Conservation (phyloP, 169 alveolate genomes). For the Cryptosporidium andersoni region DNA sequence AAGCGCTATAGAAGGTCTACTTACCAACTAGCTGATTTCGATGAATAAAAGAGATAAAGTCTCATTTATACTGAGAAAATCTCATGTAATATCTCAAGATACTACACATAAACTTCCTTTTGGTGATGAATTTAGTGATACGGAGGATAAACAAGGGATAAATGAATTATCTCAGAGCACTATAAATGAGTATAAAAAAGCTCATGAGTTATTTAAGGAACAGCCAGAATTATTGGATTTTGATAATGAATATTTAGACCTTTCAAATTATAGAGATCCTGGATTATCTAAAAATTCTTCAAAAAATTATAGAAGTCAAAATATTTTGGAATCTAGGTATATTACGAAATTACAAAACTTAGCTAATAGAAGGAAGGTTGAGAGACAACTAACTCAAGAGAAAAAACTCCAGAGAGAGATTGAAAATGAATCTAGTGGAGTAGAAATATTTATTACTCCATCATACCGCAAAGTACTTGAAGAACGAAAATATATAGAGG, state of each 20-base stretch:
- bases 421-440: conserved; percentile 7
- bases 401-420: conserved; percentile 57
- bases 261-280: background rate
- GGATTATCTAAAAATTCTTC: background rate
- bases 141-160: background rate
- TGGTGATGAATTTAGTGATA: background rate
- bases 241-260: conserved; percentile 2
- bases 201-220: conserved; percentile 19
- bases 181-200: conserved; percentile 12
- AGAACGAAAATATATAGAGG: conserved; percentile 27
- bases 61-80: too few relatives aligned
- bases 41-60: too few relatives aligned
- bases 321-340: conserved; percentile 38
- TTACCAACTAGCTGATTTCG: too few relatives aligned
- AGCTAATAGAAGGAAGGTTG: conserved; percentile 34
- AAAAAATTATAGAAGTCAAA: conserved; percentile 1
- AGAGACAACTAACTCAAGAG: conserved; percentile 55
- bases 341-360: conserved; percentile 24
- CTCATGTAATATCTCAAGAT: too few relatives aligned
- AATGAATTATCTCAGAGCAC: background rate
- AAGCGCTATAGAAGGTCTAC: too few relatives aligned
- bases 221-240: conserved; percentile 58
- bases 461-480: conserved; percentile 12
- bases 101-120: too few relatives aligned
- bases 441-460: conserved; percentile 34